Percentiles rank a stretch among this genome's conserved stretches.
Evolutionary conservation across 768 basidiomycete genomes (phyloP).

Genomic region (Leccinum incarnatum): DNA sequence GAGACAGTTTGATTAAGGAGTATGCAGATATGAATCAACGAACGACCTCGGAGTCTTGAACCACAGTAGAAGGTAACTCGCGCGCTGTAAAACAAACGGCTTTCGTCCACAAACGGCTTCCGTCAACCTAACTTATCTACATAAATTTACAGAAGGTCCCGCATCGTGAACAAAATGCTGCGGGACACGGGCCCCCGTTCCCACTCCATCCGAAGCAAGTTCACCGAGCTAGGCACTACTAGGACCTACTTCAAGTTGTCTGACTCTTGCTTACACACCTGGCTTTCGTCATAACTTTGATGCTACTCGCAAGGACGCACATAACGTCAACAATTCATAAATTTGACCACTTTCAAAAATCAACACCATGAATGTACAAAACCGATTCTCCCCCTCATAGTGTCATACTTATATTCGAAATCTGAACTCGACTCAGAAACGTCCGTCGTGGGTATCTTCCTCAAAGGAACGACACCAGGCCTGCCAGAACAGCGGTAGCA

Average conservation of each 20-base stretch:
- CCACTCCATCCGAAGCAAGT: background rate
- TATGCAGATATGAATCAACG: background rate
- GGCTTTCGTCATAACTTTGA: background rate
- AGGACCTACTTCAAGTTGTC: no score
- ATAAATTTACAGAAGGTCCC: background rate
- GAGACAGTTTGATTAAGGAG: background rate
- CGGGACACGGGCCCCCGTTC: background rate
- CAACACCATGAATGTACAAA: background rate
- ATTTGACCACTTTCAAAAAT: background rate
- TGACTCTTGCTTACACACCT: no score
- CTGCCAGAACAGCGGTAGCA: slow-evolving; percentile 8
- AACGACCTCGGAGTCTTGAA: background rate
- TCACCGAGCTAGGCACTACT: background rate
- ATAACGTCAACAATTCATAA: background rate
- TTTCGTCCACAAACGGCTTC: background rate
- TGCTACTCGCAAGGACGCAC: background rate
- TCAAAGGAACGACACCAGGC: slow-evolving; percentile 15
- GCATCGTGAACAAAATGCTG: background rate
- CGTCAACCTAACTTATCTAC: background rate
- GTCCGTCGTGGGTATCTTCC: background rate
- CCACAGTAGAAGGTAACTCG: background rate
- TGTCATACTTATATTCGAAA: background rate
- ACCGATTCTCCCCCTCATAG: background rate
- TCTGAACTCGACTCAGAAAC: background rate
- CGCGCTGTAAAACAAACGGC: background rate